Conservation (phyloP, 768 basidiomycete species). For the Tylopilus vinaceipallidus region DNA sequence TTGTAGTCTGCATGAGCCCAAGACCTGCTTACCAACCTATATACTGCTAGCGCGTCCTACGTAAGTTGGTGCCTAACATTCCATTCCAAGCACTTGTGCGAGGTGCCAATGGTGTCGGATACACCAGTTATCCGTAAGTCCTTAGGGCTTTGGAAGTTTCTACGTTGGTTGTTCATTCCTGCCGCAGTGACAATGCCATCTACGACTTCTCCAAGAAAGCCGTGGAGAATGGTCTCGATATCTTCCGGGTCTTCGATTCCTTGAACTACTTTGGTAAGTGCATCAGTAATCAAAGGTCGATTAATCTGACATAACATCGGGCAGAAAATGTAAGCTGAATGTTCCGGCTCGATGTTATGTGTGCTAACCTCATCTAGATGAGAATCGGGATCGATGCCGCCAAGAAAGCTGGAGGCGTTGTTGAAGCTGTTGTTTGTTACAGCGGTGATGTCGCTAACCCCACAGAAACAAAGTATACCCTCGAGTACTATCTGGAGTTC, state of each 20-base stretch:
- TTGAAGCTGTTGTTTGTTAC: slow-evolving; percentile 97
- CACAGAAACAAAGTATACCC: slow-evolving; percentile 95
- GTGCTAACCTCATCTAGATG: slow-evolving; percentile 57
- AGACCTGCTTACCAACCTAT: slow-evolving; percentile 12
- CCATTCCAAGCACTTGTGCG: slow-evolving; percentile 98
- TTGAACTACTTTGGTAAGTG: slow-evolving; percentile 93
- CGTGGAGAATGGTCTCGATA: slow-evolving; percentile 99
- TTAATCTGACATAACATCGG: slow-evolving; percentile 2
- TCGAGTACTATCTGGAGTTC: slow-evolving; percentile 96
- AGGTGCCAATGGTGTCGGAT: slow-evolving; percentile 98
- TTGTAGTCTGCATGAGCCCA: slow-evolving; percentile 6
- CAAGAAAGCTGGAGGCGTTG: slow-evolving; percentile 98
- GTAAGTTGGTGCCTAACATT: slow-evolving; percentile 97
- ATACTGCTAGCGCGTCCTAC: slow-evolving; percentile 67
- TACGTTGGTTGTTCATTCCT: slow-evolving; percentile 6
- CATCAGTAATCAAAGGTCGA: background rate
- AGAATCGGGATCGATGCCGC: slow-evolving; percentile 98
- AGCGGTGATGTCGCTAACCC: slow-evolving; percentile 95
- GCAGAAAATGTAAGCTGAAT: slow-evolving; percentile 63
- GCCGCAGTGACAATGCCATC: slow-evolving; percentile 87
- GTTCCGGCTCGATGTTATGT: background rate
- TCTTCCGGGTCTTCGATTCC: slow-evolving; percentile 99
- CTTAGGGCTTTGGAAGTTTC: background rate
- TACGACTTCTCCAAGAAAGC: slow-evolving; percentile 99
- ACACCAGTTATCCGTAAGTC: slow-evolving; percentile 94